Evolutionary conservation across 1,284 basidiomycete species (phyloP).

Genomic region (Ganoderma lingzhi): DNA sequence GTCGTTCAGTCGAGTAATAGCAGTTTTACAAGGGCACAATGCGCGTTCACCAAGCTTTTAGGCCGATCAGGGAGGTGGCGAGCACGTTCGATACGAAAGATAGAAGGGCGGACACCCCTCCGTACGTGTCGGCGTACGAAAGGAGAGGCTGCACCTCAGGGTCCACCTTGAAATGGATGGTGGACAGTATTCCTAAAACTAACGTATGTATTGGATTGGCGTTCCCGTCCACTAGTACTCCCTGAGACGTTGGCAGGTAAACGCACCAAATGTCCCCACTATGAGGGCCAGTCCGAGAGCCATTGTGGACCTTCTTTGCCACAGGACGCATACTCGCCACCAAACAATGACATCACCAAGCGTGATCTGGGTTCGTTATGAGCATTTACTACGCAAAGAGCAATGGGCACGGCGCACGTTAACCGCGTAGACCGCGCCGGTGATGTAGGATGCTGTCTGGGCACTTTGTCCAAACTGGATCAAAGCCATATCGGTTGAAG

Average conservation of each 20-base stretch:
- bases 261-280: neutral
- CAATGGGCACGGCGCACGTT: neutral
- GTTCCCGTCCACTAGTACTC: neutral
- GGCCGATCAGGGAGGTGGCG: neutral
- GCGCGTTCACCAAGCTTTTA: neutral
- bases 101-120: neutral
- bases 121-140: neutral
- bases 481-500: neutral
- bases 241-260: too few relatives aligned
- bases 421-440: neutral
- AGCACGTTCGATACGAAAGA: neutral
- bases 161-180: neutral
- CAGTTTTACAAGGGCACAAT: neutral
- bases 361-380: neutral
- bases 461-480: neutral
- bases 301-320: neutral
- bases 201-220: neutral
- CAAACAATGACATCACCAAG: neutral
- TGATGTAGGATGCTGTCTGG: neutral
- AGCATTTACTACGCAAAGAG: neutral
- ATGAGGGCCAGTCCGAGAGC: neutral
- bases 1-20: neutral
- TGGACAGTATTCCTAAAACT: neutral
- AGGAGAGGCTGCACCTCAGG: neutral
- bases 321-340: constrained; percentile 1